These are phyloP conservation scores for Globisporangium echinulatum DNA, from an alignment of 352 stramenopile species.

Conservation along the genomic window DNA sequence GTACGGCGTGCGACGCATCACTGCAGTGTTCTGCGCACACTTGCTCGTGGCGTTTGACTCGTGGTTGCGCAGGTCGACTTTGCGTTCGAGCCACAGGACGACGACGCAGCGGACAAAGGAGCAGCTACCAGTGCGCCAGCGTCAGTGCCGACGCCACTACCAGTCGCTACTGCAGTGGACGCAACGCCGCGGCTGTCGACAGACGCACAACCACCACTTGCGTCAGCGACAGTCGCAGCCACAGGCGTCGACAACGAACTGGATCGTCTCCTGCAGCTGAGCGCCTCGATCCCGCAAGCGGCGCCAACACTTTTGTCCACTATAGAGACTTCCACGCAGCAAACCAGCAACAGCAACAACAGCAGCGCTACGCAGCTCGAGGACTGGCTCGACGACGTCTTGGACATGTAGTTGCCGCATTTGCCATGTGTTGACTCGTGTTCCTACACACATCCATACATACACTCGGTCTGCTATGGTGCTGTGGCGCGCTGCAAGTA, in stretches of 20 bases:
- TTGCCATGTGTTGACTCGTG: not conserved
- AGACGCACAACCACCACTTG: not conserved
- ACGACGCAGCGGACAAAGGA: conserved; percentile 1
- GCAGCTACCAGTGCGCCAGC: not conserved
- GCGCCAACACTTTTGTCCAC: not conserved
- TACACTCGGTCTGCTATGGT: not conserved
- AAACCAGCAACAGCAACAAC: not conserved
- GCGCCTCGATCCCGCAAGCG: not conserved
- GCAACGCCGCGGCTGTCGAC: not conserved
- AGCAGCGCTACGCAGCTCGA: conserved; percentile 29
- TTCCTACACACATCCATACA: not conserved
- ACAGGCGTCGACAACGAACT: conserved; percentile 22
- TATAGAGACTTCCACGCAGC: conserved; percentile 3
- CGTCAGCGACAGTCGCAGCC: not conserved
- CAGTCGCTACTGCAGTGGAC: conserved; percentile 2
- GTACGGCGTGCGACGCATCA: no score
- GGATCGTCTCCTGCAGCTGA: conserved; percentile 41
- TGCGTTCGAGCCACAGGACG: conserved; percentile 25
- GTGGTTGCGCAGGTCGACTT: conserved; percentile 25
- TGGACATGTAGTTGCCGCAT: conserved; percentile 28
- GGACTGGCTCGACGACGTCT: conserved; percentile 65
- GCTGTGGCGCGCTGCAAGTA: conserved; percentile 43
- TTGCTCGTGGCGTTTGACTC: not conserved
- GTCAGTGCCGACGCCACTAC: not conserved
- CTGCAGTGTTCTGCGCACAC: no score